Evolutionary conservation across 768 basidiomycete genomes (phyloP), one percentile per base, ranked within the genome.

Genomic region (Sarcomyxa edulis): DNA sequence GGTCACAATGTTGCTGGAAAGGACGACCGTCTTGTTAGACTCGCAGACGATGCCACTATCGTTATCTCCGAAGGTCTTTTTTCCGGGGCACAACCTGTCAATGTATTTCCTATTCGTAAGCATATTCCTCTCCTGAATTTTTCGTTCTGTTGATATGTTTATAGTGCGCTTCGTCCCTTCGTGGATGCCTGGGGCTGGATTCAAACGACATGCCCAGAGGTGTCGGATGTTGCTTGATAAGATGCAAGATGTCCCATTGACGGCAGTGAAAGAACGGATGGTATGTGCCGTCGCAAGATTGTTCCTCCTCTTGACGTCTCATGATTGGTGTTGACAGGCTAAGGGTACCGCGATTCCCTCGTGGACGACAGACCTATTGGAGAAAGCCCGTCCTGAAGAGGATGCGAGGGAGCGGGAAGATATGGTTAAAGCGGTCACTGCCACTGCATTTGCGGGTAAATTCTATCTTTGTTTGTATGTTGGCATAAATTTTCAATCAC

Each of bases 131-230:
- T n/a, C n/a, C n/a, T n/a, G n/a, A n/a, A n/a, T n/a, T n/a, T n/a
- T n/a, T n/a, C n/a, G n/a, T n/a, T n/a, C n/a, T n/a, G n/a, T n/a
- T n/a, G n/a, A n/a, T n/a, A n/a, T n/a, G 12, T n/a, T n/a, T 6
- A 2, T 26, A 39, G 37, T 39, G 37, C 28, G 31, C 28, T 16
- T 16, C 15, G 20, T 39, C 9, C 37, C 37, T 3, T 12, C 10
- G 18, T 39, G 37, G 37, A 29, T 39, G 18, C 37, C 37, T 12
- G 37, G 37, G 12, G 37, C 27, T n/a, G 37, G 26, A 8, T 39
- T 39, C 37, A 39, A 39, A 20, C 20, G 1, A 16, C 26, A 29
- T 16, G 37, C 37, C 26, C 21, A 9, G 6, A 29, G 31, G 31
- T 29, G 14, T 11, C 37, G 25, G 19, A 14, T 29, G 23, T 26